Evolutionary conservation across 2,329 filamentous ascomycete species (phyloP), one percentile per base, ranked within the genome.

Genomic region (Alternaria tenuissima): DNA sequence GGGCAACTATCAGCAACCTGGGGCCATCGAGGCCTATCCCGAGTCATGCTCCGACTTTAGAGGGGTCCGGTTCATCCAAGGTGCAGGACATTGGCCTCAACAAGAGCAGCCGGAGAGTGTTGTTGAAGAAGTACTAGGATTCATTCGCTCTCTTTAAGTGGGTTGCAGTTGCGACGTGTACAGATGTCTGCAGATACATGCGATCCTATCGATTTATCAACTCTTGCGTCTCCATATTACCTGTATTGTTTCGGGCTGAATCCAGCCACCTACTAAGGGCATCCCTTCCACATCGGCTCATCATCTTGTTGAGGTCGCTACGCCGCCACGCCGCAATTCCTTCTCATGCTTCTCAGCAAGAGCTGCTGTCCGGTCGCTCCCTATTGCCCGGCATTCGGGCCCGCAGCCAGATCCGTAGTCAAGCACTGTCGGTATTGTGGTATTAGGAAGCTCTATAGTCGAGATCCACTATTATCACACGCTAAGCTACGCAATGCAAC

Each of bases 11-110:
- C 89, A 91, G 72, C 84, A 89, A 65, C 88, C 88, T 0, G 87
- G 87, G 0, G 87, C 84, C 0, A 71, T 91, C 5, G 87, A 91
- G 70, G 82, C 81, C 28, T 85, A 88, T 75, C 79, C 79, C 6
- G 76, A 81, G 7, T 80, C 80, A 0, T 89, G 87, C 63, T 78
- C 75, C 26, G 81, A 84, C 59, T 89, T 87, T 69, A 80, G 80
- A 51, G 85, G 86, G 0, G 75, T 80, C 34, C 83, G 72, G 51
- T 77, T 88, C 18, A 78, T 91, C 12, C 83, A 88, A 16, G 83
- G 83, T 0, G 88, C 88, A 5, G 89, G 89, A 0, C 89, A 91
- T 78, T 91, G 89, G 89, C 84, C 89, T 36, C 88, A 89, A 70
- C 87, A 91, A 75, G 88, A 91, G 73, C 81, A 87, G 71, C 84